Evolutionary conservation across 176 grass and related monocot genomes (phyloP).

Genomic region (Oropetium thomaeum): DNA sequence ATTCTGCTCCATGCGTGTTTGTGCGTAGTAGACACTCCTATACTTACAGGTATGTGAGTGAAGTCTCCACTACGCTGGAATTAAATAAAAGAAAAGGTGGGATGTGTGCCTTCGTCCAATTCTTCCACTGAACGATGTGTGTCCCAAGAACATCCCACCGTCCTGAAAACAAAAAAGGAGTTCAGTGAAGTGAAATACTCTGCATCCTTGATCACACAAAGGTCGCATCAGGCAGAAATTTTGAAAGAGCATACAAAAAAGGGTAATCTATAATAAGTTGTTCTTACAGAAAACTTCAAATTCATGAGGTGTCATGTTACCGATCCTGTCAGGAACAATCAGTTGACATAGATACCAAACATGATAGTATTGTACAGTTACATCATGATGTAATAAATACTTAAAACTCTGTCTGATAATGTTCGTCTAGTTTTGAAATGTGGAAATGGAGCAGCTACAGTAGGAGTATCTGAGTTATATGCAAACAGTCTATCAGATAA

Average conservation of each 20-base stretch:
- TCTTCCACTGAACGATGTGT: background rate
- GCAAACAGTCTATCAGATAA: background rate
- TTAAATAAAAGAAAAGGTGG: background rate
- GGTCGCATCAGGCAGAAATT: background rate
- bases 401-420: background rate
- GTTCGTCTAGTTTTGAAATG: background rate
- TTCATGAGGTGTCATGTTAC: background rate
- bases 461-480: background rate
- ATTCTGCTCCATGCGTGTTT: background rate
- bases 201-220: background rate
- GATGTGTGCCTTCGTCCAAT: background rate
- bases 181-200: slow-evolving; percentile 18
- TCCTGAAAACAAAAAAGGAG: slow-evolving; percentile 26
- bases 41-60: slow-evolving; percentile 20
- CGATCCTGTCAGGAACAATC: background rate
- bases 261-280: background rate
- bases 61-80: background rate
- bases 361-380: background rate
- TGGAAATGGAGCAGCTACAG: background rate
- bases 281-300: background rate
- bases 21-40: slow-evolving; percentile 6
- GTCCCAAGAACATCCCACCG: background rate
- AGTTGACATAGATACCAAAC: background rate
- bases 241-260: background rate
- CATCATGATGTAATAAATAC: background rate